phyloP scores from a whole-genome alignment of 108 stramenopile genomes.

The Pelagomonas calceolata region DNA sequence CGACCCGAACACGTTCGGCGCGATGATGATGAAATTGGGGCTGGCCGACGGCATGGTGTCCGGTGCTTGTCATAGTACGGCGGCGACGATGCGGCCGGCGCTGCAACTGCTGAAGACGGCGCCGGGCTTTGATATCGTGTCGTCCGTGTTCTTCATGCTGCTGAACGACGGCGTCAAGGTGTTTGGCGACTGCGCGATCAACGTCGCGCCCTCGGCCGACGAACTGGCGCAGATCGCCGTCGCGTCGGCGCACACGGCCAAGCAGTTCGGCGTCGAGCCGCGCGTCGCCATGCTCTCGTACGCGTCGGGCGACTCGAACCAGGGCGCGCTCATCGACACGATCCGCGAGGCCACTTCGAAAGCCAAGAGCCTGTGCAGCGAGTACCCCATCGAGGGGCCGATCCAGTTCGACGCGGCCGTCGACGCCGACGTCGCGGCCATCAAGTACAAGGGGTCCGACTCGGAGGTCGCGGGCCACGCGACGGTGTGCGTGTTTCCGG shows the following conservation, averaged over 20 bases:
- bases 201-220: constrained; percentile 31
- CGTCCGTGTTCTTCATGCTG: constrained; percentile 38
- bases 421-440: constrained; percentile 22
- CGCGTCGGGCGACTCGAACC: constrained; percentile 26
- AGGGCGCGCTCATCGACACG: constrained; percentile 31
- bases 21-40: constrained; percentile 29
- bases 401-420: constrained; percentile 31
- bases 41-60: constrained; percentile 35
- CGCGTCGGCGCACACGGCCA: constrained; percentile 21
- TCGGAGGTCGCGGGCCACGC: constrained; percentile 23
- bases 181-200: constrained; percentile 41
- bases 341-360: constrained; percentile 31
- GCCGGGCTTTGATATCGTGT: constrained; percentile 15
- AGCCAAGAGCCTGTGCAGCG: constrained; percentile 8
- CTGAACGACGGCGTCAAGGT: constrained; percentile 26
- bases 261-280: constrained; percentile 34
- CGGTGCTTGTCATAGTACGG: constrained; percentile 31
- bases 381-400: constrained; percentile 32
- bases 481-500: constrained; percentile 31
- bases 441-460: constrained; percentile 23
- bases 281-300: constrained; percentile 36
- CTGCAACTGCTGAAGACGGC: constrained; percentile 33
- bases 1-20: constrained; percentile 31
- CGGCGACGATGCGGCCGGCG: constrained; percentile 35
- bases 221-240: constrained; percentile 41